A percentile compares a stretch with the other conserved stretches of the same genome.
These are phyloP conservation scores for Phytophthora pinifolia DNA, from an alignment of 352 stramenopile species.

Conservation along the genomic window DNA sequence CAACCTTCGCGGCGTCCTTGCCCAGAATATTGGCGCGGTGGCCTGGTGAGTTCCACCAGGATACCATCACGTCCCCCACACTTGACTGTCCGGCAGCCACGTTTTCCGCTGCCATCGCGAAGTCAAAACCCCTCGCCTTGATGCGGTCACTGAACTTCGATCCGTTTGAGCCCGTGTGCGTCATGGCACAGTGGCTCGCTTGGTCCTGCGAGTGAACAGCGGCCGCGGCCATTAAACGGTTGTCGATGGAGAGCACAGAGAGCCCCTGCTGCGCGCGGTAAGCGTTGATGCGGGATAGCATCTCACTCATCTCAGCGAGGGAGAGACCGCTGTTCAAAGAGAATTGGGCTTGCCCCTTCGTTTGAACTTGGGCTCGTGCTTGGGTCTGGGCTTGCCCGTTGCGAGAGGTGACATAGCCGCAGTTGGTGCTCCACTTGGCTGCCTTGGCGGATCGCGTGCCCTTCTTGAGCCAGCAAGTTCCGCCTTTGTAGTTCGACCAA, in stretches of 20 bases:
- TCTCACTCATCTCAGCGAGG: conserved; percentile 30
- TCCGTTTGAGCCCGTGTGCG: conserved; percentile 43
- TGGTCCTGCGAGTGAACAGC: conserved; percentile 47
- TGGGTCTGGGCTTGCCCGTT: conserved; percentile 13
- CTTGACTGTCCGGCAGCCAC: conserved; percentile 46
- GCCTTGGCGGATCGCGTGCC: conserved; percentile 20
- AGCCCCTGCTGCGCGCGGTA: conserved; percentile 46
- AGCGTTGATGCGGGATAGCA: conserved; percentile 52
- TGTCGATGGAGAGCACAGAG: conserved; percentile 43
- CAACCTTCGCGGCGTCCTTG: conserved; percentile 29
- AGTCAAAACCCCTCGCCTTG: conserved; percentile 35
- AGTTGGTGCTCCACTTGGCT: conserved; percentile 27
- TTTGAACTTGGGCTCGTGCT: not conserved
- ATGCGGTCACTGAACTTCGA: conserved; percentile 35
- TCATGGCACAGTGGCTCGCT: conserved; percentile 45
- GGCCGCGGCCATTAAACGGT: conserved; percentile 34
- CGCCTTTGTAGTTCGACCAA: conserved; percentile 37
- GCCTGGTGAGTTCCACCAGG: conserved; percentile 51
- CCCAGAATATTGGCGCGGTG: conserved; percentile 52
- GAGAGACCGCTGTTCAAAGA: conserved; percentile 32
- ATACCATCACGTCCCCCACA: conserved; percentile 44
- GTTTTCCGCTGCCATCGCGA: conserved; percentile 40
- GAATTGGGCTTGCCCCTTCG: not conserved
- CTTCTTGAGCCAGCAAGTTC: conserved; percentile 46
- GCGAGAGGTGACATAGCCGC: conserved; percentile 39